phyloP scores from a whole-genome alignment of 345 rosid genomes.

The Carallia brachiata region DNA sequence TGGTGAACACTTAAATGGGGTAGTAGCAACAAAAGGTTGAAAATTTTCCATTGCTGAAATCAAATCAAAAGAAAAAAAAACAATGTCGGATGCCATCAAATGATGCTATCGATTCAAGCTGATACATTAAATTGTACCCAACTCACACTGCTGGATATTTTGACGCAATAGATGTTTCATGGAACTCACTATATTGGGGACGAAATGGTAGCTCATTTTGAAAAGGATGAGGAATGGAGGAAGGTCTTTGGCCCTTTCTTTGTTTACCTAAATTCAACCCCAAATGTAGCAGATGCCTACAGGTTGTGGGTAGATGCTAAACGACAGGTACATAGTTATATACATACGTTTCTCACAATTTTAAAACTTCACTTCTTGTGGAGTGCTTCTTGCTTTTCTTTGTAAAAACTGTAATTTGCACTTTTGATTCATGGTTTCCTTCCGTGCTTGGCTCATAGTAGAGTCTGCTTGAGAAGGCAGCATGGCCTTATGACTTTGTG shows the following conservation, averaged over 20 bases:
- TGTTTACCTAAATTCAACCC: conserved; percentile 40
- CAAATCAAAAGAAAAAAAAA: no score
- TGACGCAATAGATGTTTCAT: conserved; percentile 32
- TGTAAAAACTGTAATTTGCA: background rate
- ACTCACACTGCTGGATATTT: background rate
- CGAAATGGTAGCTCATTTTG: conserved; percentile 33
- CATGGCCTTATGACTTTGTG: conserved; percentile 38
- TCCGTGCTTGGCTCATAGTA: conserved; percentile 16
- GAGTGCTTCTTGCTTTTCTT: background rate
- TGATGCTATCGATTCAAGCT: background rate
- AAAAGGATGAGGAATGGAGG: conserved; percentile 42
- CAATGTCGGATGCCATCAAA: background rate
- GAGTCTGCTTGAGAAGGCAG: conserved; percentile 36
- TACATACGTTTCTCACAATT: background rate
- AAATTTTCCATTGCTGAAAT: no score
- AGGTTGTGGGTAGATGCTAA: conserved; percentile 39
- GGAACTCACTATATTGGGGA: conserved; percentile 35
- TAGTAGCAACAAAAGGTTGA: no score
- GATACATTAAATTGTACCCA: background rate
- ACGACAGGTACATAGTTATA: conserved; percentile 26
- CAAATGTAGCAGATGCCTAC: conserved; percentile 28
- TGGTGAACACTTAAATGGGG: no score
- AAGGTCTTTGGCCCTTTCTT: conserved; percentile 45
- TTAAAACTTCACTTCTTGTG: background rate
- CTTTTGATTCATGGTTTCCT: background rate